These are phyloP conservation scores for Pisolithus albus DNA, from an alignment of 768 basidiomycete species.

Conservation along the genomic window DNA sequence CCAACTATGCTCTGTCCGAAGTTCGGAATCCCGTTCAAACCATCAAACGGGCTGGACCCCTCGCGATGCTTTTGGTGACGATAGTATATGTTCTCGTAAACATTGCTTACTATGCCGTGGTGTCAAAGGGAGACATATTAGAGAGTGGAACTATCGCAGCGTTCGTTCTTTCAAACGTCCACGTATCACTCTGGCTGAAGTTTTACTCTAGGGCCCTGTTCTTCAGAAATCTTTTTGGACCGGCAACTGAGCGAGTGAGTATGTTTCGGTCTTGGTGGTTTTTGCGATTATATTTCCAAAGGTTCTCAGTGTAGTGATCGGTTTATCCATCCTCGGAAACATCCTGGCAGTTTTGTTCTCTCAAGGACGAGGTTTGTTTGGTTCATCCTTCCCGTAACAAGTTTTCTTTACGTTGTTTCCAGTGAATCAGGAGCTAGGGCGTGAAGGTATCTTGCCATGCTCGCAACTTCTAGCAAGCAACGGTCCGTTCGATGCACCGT, in stretches of 20 bases:
- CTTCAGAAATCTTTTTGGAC: slow-evolving; percentile 68
- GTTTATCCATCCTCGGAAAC: slow-evolving; percentile 60
- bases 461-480: slow-evolving; percentile 65
- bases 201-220: slow-evolving; percentile 48
- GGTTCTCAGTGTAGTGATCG: slow-evolving; percentile 56
- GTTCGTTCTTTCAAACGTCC: slow-evolving; percentile 31
- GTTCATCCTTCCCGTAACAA: slow-evolving; percentile 3
- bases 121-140: slow-evolving; percentile 63
- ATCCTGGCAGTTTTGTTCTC: slow-evolving; percentile 57
- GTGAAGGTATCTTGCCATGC: slow-evolving; percentile 63
- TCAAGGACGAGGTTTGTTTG: slow-evolving; percentile 51
- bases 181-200: not conserved
- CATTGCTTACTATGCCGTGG: slow-evolving; percentile 68
- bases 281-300: slow-evolving; percentile 18
- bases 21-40: slow-evolving; percentile 63
- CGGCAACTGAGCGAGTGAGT: slow-evolving; percentile 49
- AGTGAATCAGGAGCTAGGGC: slow-evolving; percentile 53
- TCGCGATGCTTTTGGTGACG: slow-evolving; percentile 56
- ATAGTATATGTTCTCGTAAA: slow-evolving; percentile 59
- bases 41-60: slow-evolving; percentile 61
- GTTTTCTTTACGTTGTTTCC: slow-evolving; percentile 1
- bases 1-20: slow-evolving; percentile 70
- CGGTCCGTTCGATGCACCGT: slow-evolving; percentile 62
- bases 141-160: slow-evolving; percentile 62
- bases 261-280: not conserved